Base-by-base conservation (phyloP, 176 grass and related monocot species). In the Oryza brachyantha region DNA sequence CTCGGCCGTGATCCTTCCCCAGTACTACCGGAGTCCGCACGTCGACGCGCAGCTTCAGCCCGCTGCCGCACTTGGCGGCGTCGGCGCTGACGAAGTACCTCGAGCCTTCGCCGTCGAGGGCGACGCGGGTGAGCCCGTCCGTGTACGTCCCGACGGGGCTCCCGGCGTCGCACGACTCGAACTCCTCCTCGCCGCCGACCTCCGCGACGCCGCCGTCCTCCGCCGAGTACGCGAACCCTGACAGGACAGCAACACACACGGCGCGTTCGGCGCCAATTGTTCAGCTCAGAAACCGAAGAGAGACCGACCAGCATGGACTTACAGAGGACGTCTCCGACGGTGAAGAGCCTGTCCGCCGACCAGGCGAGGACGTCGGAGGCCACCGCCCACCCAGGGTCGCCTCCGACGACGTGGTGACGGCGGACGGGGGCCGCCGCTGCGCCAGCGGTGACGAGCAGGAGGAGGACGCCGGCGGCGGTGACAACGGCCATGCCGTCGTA, bases 391-490 rank as follows among this genome's bases (percentile, higher is more conserved):
- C 78, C 86, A n/a, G n/a, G 86, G 73, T 92, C 82, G 21, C 74
- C 86, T 21, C 86, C 86, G 39, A 92, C 82, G 45, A 92, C 90
- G 75, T 88, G 90, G 64, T 88, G 62, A 42, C 16, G 26, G 8
- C 5, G 8, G 7, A 7, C 16, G 12, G 35, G 62, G 27, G 17
- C 66, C 38, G 57, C 10, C 8, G 11, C 29, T 32, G 70, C 55
- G 68, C 68, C 63, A 8, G 75, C 68, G 3, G 46, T 0, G 24
- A 38, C 2, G 22, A 13, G 9, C 24, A 79, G 24, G 21, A 79
- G 25, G 24, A 69, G 64, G 28, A 69, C 27, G 12, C 4, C 1
- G 1, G 34, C n/a, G 64, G 55, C 25, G 65, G 26, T 31, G 35
- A 40, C 3, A 22, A 28, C 8, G 17, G 65, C 16, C 78, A 80